Base-by-base conservation (phyloP, 352 stramenopile genomes). In the Pythium insidiosum region DNA sequence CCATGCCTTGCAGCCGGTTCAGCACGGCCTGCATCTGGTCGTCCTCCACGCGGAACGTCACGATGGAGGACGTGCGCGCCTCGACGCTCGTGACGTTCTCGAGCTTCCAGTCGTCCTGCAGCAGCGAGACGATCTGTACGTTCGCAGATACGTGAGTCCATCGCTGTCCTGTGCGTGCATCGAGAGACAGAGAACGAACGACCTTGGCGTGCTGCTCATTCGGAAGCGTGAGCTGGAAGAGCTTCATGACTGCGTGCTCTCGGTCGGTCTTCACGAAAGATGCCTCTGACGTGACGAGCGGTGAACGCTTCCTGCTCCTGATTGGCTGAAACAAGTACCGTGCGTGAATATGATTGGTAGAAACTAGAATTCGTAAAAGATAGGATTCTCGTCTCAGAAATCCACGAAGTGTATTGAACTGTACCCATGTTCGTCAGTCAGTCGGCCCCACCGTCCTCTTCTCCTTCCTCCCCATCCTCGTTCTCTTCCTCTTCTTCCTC, bases 181-280 rank as follows among this genome's bases (percentile, higher is more conserved):
- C n/a, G n/a, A n/a, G n/a, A n/a, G n/a, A n/a, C 11, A 39, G 18
- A 21, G 34, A 20, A 7, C 13, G 18, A n/a, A 39, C 13, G 13
- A 80, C 76, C 55, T 85, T 84, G 58, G 68, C 56, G 37, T 91
- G 76, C 59, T 88, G 75, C 33, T 91, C 76, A 47, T 91, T 89
- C 19, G 79, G 79, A 35, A 91, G 63, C 50, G 79, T 91, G 38
- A 91, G 74, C 61, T 91, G 79, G 70, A 91, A 91, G 53, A 91
- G 79, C 76, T 91, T 91, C 79, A 89, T 91, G 22, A 25, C 6
- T 38, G n/a, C n/a, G n/a, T n/a, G n/a, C n/a, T n/a, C n/a, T n/a
- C n/a, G n/a, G n/a, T n/a, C n/a, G n/a, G n/a, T n/a, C n/a, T n/a
- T n/a, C n/a, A n/a, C n/a, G n/a, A n/a, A n/a, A n/a, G n/a, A n/a